A percentile compares a stretch with the other conserved stretches of the same genome.
These are phyloP conservation scores for Acer negundo DNA, from an alignment of 345 rosid species.

Conservation along the genomic window DNA sequence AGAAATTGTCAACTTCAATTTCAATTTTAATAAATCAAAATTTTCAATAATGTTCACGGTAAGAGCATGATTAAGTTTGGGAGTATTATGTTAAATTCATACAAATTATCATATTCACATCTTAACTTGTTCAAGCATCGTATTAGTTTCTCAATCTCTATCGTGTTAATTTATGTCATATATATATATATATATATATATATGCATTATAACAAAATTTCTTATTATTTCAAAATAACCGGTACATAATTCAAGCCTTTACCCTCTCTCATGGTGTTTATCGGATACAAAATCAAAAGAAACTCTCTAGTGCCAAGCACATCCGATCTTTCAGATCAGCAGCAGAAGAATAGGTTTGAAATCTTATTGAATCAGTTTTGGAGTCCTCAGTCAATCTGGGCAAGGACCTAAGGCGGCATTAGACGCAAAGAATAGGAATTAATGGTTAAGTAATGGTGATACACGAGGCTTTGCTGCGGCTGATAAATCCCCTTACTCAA, in stretches of 20 bases:
- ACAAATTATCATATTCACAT: background rate
- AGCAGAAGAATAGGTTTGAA: background rate
- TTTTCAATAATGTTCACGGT: background rate
- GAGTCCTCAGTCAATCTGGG: background rate
- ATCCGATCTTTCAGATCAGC: background rate
- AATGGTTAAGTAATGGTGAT: background rate
- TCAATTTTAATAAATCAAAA: background rate
- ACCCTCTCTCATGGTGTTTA: background rate
- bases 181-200: too few relatives aligned
- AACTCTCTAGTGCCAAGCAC: background rate
- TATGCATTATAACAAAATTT: too few relatives aligned
- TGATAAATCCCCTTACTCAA: constrained; percentile 5
- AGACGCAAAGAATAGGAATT: background rate
- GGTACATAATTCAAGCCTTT: background rate
- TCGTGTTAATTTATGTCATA: too few relatives aligned
- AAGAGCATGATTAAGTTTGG: background rate
- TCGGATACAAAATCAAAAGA: background rate
- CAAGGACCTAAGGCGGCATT: background rate
- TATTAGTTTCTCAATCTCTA: too few relatives aligned
- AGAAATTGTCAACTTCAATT: background rate
- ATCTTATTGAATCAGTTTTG: background rate
- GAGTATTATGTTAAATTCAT: background rate
- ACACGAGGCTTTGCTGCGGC: background rate
- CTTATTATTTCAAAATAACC: background rate
- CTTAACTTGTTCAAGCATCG: too few relatives aligned